These are phyloP conservation scores for Tylopilus sp. DNA, from an alignment of 1,284 basidiomycete genomes.

Conservation along the genomic window DNA sequence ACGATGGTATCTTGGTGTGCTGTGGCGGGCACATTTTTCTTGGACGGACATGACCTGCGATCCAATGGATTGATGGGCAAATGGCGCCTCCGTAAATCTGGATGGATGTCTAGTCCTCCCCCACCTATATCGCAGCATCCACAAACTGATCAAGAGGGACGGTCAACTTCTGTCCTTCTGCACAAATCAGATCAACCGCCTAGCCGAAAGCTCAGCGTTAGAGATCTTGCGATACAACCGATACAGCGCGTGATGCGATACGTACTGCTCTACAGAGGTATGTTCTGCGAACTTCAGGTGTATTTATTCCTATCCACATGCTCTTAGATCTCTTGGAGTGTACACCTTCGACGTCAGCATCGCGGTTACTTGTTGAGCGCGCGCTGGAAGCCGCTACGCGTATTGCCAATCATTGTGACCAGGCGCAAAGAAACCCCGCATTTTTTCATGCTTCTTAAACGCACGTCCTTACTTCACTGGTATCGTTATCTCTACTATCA, in stretches of 20 bases:
- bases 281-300: constrained; percentile 15
- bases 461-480: not conserved
- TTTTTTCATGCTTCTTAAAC: constrained; percentile 35
- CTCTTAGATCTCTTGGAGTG: constrained; percentile 41
- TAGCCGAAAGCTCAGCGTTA: constrained; percentile 23
- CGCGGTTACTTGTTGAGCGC: constrained; percentile 48
- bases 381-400: constrained; percentile 54
- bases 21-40: constrained; percentile 57
- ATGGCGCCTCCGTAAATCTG: constrained; percentile 27
- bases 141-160: not conserved
- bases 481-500: constrained; percentile 6
- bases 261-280: constrained; percentile 61
- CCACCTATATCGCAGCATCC: not conserved
- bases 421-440: constrained; percentile 57
- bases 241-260: constrained; percentile 67
- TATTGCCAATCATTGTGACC: constrained; percentile 61
- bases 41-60: constrained; percentile 18
- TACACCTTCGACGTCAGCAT: constrained; percentile 42
- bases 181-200: constrained; percentile 24
- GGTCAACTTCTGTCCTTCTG: not conserved
- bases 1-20: constrained; percentile 61
- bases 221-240: constrained; percentile 65
- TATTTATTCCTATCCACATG: not conserved
- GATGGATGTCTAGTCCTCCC: constrained; percentile 5
- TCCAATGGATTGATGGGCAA: constrained; percentile 13